Conservation (phyloP, 441 rosid species). For the Adansonia madagascariensis region DNA sequence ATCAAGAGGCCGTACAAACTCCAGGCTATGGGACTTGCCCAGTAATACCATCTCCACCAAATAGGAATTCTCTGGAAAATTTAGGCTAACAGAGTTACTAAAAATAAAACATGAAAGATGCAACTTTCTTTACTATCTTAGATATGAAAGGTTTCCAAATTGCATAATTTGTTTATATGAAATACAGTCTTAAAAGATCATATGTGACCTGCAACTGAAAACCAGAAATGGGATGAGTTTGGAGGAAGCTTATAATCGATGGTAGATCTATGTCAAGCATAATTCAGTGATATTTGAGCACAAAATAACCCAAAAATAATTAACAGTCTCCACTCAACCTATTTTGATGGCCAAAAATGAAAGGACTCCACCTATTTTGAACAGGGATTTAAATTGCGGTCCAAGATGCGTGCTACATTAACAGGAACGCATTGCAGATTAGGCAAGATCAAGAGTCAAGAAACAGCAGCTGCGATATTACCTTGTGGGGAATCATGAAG, state of each 20-base stretch:
- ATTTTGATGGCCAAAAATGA: background rate
- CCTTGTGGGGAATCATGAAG: constrained; percentile 95
- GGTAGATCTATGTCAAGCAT: too few species aligned
- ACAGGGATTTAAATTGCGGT: too few species aligned
- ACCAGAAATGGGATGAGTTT: background rate
- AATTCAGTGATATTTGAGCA: too few species aligned
- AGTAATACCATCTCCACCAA: constrained; percentile 99
- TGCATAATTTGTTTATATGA: background rate
- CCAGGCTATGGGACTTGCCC: constrained; percentile 99
- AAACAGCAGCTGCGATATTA: constrained; percentile 34
- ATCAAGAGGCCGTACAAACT: constrained; percentile 79
- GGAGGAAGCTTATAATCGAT: background rate
- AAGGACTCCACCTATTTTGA: too few species aligned
- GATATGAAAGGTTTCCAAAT: background rate
- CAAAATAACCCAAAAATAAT: too few species aligned
- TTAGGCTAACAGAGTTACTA: background rate
- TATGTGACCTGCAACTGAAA: background rate
- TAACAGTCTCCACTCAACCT: background rate
- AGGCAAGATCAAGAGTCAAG: background rate
- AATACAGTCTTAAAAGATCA: background rate
- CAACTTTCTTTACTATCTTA: background rate
- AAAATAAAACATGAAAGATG: background rate
- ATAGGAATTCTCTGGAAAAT: constrained; percentile 81
- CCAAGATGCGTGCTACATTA: too few species aligned
- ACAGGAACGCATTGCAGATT: background rate